These are phyloP conservation scores for Trematosphaeria pertusa DNA, from an alignment of 2,329 filamentous ascomycete genomes.

Conservation along the genomic window DNA sequence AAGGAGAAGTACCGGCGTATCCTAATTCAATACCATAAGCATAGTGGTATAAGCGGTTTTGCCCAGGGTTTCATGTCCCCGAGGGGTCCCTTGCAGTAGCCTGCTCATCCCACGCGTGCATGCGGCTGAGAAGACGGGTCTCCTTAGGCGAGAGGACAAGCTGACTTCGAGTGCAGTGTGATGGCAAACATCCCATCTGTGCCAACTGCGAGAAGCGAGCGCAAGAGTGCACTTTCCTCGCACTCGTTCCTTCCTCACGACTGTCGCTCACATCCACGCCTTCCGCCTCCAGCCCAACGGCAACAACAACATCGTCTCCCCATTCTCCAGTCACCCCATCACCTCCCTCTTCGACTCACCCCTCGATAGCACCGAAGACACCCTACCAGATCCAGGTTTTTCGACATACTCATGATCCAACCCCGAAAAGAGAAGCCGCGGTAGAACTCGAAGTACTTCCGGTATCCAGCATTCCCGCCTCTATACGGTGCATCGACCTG, in stretches of 20 bases:
- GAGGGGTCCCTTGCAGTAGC: too few species aligned
- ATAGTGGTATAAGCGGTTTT: too few species aligned
- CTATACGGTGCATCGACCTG: conserved; percentile 30
- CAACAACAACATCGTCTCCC: background rate
- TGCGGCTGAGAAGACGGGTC: too few species aligned
- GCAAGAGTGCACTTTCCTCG: conserved; percentile 42
- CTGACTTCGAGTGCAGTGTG: conserved; percentile 48
- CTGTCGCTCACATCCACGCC: conserved; percentile 25
- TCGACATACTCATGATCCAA: background rate
- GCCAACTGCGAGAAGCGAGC: conserved; percentile 41
- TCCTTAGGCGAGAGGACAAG: too few species aligned
- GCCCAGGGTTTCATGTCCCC: too few species aligned
- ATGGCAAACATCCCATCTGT: conserved; percentile 40
- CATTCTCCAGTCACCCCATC: conserved; percentile 8
- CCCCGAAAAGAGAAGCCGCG: too few species aligned
- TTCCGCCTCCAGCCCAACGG: conserved; percentile 15
- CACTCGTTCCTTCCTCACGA: conserved; percentile 39
- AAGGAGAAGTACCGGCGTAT: too few species aligned
- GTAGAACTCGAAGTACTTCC: too few species aligned
- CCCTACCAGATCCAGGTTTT: conserved; percentile 18
- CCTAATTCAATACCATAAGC: too few species aligned
- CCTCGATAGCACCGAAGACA: conserved; percentile 11
- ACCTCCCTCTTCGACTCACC: conserved; percentile 7
- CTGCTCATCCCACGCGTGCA: too few species aligned
- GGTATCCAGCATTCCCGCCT: too few species aligned